phyloP scores from a whole-genome alignment of 2,329 filamentous ascomycete species.

The Alternaria burnsii region DNA sequence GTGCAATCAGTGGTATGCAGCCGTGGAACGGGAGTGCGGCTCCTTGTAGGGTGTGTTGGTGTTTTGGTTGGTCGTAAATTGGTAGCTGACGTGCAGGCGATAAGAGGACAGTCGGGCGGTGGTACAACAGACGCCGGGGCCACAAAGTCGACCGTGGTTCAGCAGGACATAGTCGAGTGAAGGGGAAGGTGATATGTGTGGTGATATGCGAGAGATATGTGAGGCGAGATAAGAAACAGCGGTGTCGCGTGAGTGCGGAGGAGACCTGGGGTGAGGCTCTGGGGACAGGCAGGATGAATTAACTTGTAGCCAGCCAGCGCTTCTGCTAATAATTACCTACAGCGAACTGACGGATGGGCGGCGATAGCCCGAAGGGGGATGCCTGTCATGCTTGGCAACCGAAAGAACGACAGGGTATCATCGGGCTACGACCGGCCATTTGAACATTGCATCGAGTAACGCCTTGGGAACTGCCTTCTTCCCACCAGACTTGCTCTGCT shows the following conservation, averaged over 20 bases:
- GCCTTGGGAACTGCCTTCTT: background rate
- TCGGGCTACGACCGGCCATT: conserved; percentile 19
- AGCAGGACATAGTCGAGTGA: conserved; percentile 31
- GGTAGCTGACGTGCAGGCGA: conserved; percentile 45
- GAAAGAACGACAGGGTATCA: conserved; percentile 13
- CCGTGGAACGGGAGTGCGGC: conserved; percentile 36
- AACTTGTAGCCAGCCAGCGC: conserved; percentile 20
- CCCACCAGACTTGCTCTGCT: background rate
- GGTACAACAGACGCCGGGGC: background rate
- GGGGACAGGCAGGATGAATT: conserved; percentile 25
- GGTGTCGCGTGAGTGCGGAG: conserved; percentile 19
- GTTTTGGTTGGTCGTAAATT: conserved; percentile 39
- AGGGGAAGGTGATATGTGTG: background rate
- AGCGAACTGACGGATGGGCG: conserved; percentile 17
- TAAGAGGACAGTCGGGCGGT: conserved; percentile 36
- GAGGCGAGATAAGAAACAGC: conserved; percentile 6
- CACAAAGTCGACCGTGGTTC: conserved; percentile 16
- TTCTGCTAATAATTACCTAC: conserved; percentile 21
- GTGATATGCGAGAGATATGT: background rate
- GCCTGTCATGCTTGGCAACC: conserved; percentile 16
- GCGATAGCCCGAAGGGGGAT: conserved; percentile 17
- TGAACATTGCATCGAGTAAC: conserved; percentile 14
- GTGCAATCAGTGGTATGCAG: conserved; percentile 27
- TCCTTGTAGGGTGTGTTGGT: conserved; percentile 26
- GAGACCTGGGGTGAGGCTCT: conserved; percentile 25